phyloP scores from a whole-genome alignment of 257 asterid species.

The Vinca minor region DNA sequence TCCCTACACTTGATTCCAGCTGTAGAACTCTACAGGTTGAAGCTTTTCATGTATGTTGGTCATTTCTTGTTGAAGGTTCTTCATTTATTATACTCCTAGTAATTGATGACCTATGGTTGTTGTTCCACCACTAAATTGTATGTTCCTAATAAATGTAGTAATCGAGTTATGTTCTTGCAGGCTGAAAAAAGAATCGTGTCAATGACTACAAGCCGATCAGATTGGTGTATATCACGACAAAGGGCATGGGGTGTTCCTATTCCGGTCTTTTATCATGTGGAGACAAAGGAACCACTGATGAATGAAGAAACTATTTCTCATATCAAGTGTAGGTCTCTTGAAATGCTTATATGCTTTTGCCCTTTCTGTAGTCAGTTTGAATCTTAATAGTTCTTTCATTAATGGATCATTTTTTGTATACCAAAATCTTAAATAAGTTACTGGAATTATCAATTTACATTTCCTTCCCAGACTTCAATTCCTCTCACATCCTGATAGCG shows the following conservation, averaged over 20 bases:
- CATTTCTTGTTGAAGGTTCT: no score
- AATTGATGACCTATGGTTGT: no score
- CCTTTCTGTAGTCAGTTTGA: neutral
- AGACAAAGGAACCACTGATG: constrained; percentile 83
- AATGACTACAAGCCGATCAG: constrained; percentile 92
- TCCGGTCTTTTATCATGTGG: constrained; percentile 87
- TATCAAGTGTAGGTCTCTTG: constrained; percentile 62
- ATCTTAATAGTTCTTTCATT: neutral
- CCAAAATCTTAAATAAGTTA: neutral
- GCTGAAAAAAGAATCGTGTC: constrained; percentile 83
- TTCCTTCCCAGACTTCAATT: neutral
- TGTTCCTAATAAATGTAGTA: no score
- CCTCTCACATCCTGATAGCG: neutral
- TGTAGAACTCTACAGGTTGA: no score
- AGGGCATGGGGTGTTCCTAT: constrained; percentile 99
- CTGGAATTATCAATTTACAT: neutral
- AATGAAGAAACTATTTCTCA: constrained; percentile 72
- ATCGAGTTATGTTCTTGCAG: constrained; percentile 29
- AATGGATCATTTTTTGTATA: neutral
- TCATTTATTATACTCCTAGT: no score
- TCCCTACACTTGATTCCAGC: no score
- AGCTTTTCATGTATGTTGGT: no score
- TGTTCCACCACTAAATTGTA: no score
- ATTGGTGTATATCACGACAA: constrained; percentile 99
- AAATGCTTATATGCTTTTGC: constrained; percentile 4